Evolutionary conservation across 75 land plant species (phyloP), one percentile per base, ranked within the genome.

Genomic region (Azolla pinnata): DNA sequence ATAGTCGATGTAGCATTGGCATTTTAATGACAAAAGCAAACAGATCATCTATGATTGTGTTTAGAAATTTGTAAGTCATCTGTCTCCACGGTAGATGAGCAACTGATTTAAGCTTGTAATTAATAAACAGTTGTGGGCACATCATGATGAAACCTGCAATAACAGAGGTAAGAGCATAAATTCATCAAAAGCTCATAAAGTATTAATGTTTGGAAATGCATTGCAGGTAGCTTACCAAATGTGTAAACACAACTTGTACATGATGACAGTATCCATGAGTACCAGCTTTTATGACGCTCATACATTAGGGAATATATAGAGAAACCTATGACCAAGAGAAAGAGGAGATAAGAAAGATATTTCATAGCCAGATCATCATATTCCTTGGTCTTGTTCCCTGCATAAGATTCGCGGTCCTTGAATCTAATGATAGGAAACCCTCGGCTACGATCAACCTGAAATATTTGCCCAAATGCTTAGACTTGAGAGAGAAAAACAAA

Each of bases 51-150:
- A 93, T 88, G 40, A 93, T 85, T 7, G 98, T 93, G 56, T 93
- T 93, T 25, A 93, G 81, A 59, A 93, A 93, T 59, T 93, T 93
- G 83, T 93, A 93, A n/a, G 98, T 93, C 98, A 93, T 93, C 54
- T 93, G 98, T 33, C 98, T 80, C 98, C 98, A 93, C 12, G 98
- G 98, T 44, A 93, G 38, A 69, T 93, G 98, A 28, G 98, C 98
- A 67, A 93, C 98, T 25, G 98, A 93, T 56, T 93, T 79, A 47
- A 93, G 69, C 76, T 93, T 93, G 52, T 93, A 93, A 75, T 93
- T 93, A 61, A 93, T 93, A 66, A 93, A 93, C 42, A 93, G 67
- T 56, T 93, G 98, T 33, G 98, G 98, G 53, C 98, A 93, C 98
- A 93, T 93, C 90, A 89, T 93, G n/a, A 89, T 93, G 63, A 93